Evolutionary conservation across 2,329 filamentous ascomycete genomes (phyloP), one percentile per base, ranked within the genome.

Genomic region (Fusarium nisikadoi): DNA sequence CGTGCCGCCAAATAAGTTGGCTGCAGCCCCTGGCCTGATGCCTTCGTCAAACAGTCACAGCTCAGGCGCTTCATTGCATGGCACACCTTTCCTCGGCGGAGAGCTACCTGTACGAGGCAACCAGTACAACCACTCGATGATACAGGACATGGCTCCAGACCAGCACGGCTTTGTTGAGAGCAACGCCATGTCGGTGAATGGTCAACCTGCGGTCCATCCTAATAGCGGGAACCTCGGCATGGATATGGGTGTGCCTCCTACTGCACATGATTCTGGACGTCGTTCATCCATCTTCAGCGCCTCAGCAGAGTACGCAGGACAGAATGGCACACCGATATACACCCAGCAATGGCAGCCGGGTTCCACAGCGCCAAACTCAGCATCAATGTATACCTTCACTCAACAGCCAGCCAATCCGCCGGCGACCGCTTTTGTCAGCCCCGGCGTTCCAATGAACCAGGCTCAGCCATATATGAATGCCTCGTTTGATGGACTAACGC

Each of bases 331-430:
- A 16, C 76, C 77, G 20, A 75, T 87, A 50, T 87, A 87, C 72
- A 69, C 79, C 11, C 81, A 81, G 33, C 76, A 80, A 14, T 88
- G 86, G 86, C 84, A 84, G 68, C 78, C 83, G 27, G 78, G 78
- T 19, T 84, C 86, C 6, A 80, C 82, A 2, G 80, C 83, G 1
- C 78, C 86, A 0, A 82, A 77, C 39, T 81, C 81, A 5, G 77
- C 84, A 2, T 71, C 84, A 1, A 78, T 88, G 68, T 88, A 88
- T 70, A 75, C 84, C 2, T 87, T 86, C 56, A 80, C 82, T 19
- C 76, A 81, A 11, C 83, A 86, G 57, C 81, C 82, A 27, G 68
- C 79, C 8, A 76, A 78, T 16, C 56, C 79, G 19, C 70, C 79
- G 36, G 72, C 78, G 36, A 61, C 79, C 3, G 71, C 80, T 2